These are phyloP conservation scores for Filobasidium wieringae DNA, from an alignment of 768 basidiomycete species.

Conservation along the genomic window DNA sequence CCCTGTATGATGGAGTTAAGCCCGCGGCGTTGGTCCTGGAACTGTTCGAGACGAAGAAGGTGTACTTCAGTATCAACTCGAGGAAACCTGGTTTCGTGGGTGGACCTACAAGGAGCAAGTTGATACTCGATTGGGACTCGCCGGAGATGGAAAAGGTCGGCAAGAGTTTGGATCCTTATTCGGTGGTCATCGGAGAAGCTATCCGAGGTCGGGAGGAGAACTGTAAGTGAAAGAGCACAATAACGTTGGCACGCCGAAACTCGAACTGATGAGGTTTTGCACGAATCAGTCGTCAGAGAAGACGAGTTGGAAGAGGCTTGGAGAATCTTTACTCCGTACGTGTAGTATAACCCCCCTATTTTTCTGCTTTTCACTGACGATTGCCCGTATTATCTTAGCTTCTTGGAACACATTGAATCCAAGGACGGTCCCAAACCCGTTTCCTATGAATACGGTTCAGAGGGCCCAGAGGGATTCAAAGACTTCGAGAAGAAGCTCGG, in stretches of 20 bases:
- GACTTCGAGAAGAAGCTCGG: conserved; percentile 17
- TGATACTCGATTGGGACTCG: conserved; percentile 4
- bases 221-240: not conserved
- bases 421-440: conserved; percentile 11
- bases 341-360: not conserved
- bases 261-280: not conserved
- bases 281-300: conserved; percentile 13
- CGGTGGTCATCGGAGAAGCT: not conserved
- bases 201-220: not conserved
- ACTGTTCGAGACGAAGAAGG: conserved; percentile 7
- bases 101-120: conserved; percentile 3
- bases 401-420: conserved; percentile 14
- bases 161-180: not conserved
- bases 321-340: conserved; percentile 20
- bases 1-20: conserved; percentile 3
- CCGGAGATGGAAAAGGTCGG: not conserved
- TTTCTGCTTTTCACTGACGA: not conserved
- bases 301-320: conserved; percentile 17
- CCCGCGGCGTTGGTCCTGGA: conserved; percentile 11
- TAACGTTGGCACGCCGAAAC: not conserved
- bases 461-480: conserved; percentile 12
- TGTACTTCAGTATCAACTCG: conserved; percentile 11
- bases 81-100: conserved; percentile 10
- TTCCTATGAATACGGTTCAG: conserved; percentile 15
- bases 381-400: not conserved